These are phyloP conservation scores for Fragilariopsis cylindrus DNA, from an alignment of 108 stramenopile species.

Conservation along the genomic window DNA sequence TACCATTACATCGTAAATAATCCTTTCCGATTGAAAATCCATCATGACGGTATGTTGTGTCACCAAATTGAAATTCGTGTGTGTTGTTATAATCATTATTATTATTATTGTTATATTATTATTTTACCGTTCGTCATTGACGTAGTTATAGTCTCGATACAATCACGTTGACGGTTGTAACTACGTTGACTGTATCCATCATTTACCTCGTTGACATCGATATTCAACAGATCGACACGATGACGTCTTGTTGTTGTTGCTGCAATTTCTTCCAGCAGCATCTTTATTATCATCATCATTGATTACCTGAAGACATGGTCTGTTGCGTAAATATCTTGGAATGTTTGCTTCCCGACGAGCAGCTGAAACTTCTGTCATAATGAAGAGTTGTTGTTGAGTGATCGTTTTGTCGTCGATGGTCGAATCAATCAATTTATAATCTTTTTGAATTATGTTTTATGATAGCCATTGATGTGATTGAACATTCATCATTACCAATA, in stretches of 20 bases:
- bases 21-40: constrained; percentile 78
- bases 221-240: constrained; percentile 7
- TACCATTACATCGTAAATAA: constrained; percentile 71
- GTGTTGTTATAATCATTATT: constrained; percentile 12
- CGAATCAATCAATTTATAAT: too few species aligned
- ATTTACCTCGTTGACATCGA: constrained; percentile 13
- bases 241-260: not conserved
- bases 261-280: not conserved
- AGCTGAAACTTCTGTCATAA: not conserved
- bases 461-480: too few species aligned
- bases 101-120: not conserved
- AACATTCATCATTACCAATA: too few species aligned
- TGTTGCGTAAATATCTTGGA: constrained; percentile 11
- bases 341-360: not conserved
- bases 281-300: not conserved
- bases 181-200: not conserved
- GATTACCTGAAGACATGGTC: not conserved
- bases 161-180: too few species aligned
- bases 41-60: constrained; percentile 65
- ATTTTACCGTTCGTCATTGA: constrained; percentile 1
- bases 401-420: too few species aligned
- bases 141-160: too few species aligned
- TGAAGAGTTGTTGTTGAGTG: not conserved
- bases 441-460: too few species aligned
- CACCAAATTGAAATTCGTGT: constrained; percentile 23